Percentiles rank a stretch among this genome's conserved stretches.
These are phyloP conservation scores for Millerago galiae DNA, from an alignment of 805 yeast genomes.

Conservation along the genomic window DNA sequence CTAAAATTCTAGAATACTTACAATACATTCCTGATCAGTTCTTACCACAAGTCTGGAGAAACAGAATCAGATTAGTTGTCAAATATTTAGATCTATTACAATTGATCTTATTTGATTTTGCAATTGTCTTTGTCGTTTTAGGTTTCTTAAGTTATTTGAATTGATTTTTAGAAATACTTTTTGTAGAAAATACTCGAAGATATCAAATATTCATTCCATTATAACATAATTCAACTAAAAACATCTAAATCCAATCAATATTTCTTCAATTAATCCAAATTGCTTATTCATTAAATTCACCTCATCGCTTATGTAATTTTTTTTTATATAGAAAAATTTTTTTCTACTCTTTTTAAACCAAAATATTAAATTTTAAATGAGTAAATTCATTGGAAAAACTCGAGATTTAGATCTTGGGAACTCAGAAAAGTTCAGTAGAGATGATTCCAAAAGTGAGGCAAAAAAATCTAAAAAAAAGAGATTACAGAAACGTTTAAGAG, in stretches of 20 bases:
- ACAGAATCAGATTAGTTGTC: constrained; percentile 17
- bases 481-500: constrained; percentile 59
- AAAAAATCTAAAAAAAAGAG: constrained; percentile 38
- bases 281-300: no score
- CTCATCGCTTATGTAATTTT: constrained; percentile 3
- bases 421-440: constrained; percentile 25
- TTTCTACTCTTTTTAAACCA: no score
- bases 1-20: constrained; percentile 18
- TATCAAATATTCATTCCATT: no score
- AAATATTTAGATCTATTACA: constrained; percentile 21
- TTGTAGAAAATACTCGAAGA: no score
- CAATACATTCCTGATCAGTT: constrained; percentile 17
- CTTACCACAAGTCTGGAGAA: constrained; percentile 12
- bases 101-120: constrained; percentile 19
- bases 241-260: no score
- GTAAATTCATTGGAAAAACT: constrained; percentile 20
- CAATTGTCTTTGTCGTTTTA: constrained; percentile 17
- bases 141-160: constrained; percentile 16
- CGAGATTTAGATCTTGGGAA: constrained; percentile 22
- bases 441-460: constrained; percentile 18
- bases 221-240: no score
- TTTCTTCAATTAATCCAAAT: constrained; percentile 10
- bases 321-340: no score
- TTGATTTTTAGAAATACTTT: neutral
- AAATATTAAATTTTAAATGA: constrained; percentile 13